These are phyloP conservation scores for Thermochaetoides thermophila DNA, from an alignment of 495 filamentous ascomycete species.

Conservation along the genomic window DNA sequence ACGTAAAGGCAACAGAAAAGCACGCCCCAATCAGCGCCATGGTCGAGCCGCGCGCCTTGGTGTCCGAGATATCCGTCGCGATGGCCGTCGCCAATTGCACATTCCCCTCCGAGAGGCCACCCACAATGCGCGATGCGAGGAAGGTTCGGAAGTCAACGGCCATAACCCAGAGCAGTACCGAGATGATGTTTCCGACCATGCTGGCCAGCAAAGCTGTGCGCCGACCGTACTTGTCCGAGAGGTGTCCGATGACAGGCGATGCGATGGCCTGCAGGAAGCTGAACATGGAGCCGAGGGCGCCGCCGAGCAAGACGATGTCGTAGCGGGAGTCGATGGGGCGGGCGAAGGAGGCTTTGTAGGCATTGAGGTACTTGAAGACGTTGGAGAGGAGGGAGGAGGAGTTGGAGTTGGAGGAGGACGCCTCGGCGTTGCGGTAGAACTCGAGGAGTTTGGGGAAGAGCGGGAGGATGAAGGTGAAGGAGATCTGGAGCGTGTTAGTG, in stretches of 20 bases:
- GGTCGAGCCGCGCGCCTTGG: conserved; percentile 63
- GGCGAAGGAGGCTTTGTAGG: conserved; percentile 89
- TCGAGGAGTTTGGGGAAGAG: conserved; percentile 87
- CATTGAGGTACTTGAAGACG: conserved; percentile 71
- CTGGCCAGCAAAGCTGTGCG: conserved; percentile 76
- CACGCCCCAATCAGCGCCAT: conserved; percentile 94
- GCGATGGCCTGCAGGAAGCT: conserved; percentile 82
- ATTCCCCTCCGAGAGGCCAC: conserved; percentile 90
- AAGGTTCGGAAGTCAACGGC: conserved; percentile 93
- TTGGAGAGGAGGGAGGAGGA: conserved; percentile 52
- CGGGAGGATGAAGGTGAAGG: conserved; percentile 86
- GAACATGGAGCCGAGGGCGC: conserved; percentile 85
- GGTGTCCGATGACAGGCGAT: conserved; percentile 74
- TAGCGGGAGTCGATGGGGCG: conserved; percentile 90
- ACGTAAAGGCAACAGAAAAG: conserved; percentile 95
- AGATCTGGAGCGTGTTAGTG: conserved; percentile 24
- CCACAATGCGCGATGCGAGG: conserved; percentile 77
- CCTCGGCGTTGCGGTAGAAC: conserved; percentile 73
- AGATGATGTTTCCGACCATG: conserved; percentile 89
- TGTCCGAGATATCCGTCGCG: conserved; percentile 86
- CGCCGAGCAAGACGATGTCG: conserved; percentile 91
- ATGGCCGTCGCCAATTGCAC: conserved; percentile 95
- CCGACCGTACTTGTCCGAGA: conserved; percentile 82
- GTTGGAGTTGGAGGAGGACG: conserved; percentile 35
- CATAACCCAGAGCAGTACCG: conserved; percentile 84